Evolutionary conservation across 352 stramenopile genomes (phyloP), one percentile per base, ranked within the genome.

Genomic region (Plasmopara viticola): DNA sequence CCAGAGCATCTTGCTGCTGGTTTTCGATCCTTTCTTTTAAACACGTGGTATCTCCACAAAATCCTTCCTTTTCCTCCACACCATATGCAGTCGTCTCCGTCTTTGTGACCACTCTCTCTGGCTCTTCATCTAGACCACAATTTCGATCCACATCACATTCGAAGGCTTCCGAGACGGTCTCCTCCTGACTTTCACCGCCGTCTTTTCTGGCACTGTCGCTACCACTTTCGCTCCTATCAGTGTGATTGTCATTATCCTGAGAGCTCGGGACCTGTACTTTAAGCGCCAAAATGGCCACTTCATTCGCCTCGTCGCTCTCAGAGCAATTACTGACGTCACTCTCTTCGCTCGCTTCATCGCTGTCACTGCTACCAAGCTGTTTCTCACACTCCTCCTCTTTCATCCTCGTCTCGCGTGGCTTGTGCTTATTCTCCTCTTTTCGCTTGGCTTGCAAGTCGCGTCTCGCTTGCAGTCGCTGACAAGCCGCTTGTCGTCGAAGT

Each of bases 261-360:
- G 10, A 1, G 5, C 31, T 35, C 10, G 31, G 33, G 31, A 45
- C 52, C 28, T 60, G 31, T 7, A 86, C 62, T 14, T 62, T 45
- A 28, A 87, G 63, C 12, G 66, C 67, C 45, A 82, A 61, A 39
- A 85, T 87, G 14, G 66, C 77, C 31, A 6, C 10, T 35, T 35
- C 31, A 5, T 35, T 35, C 1, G 31, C 31, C 31, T 76, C 73
- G 34, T 88, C 74, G 20, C 60, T 75, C 30, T 86, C 74, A 0
- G 74, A 88, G 44, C 74, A 84, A 44, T 88, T 86, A 41, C 74
- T 86, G 31, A 87, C 76, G 0, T 90, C 79, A 28, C 75, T 88
- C 2, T 54, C 62, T 45, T 80, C 66, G 37, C 72, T 85, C 37
- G 74, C 67, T 40, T 59, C 66, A n/a, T 62, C 65, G 0, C 55